Percentiles rank a stretch among this genome's conserved stretches.
phyloP scores from a whole-genome alignment of 768 basidiomycete genomes.

The Amanita exitialis region DNA sequence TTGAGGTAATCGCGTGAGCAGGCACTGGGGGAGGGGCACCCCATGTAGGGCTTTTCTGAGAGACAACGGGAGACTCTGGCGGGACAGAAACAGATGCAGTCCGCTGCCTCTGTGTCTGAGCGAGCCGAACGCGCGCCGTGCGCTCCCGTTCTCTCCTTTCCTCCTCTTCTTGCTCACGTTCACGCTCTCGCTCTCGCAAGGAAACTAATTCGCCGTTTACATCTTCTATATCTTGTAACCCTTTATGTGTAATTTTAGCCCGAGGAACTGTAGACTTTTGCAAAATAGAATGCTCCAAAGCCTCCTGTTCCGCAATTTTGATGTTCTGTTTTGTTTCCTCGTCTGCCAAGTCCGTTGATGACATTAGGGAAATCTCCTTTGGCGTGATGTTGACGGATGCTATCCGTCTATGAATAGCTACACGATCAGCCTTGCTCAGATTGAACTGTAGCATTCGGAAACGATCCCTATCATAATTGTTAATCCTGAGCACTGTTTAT shows the following conservation, averaged over 20 bases:
- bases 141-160: constrained; percentile 65
- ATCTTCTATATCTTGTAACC: constrained; percentile 83
- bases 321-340: constrained; percentile 81
- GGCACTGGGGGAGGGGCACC: constrained; percentile 53
- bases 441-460: constrained; percentile 89
- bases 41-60: constrained; percentile 41
- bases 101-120: constrained; percentile 32
- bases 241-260: constrained; percentile 88
- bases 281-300: constrained; percentile 78
- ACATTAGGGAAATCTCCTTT: constrained; percentile 72
- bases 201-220: constrained; percentile 37
- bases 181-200: constrained; percentile 42
- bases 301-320: constrained; percentile 72
- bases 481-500: constrained; percentile 7
- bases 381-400: constrained; percentile 56
- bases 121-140: constrained; percentile 46
- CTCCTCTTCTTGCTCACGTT: constrained; percentile 58
- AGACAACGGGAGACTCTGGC: constrained; percentile 58
- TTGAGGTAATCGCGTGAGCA: constrained; percentile 26
- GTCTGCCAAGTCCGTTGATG: constrained; percentile 81
- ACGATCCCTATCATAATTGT: constrained; percentile 50
- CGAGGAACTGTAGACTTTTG: constrained; percentile 57
- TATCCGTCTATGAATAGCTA: constrained; percentile 71
- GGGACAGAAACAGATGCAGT: constrained; percentile 53
- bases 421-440: constrained; percentile 73